These are phyloP conservation scores for Hamamelis virginiana DNA, from an alignment of 164 flowering plant genomes.

Conservation along the genomic window DNA sequence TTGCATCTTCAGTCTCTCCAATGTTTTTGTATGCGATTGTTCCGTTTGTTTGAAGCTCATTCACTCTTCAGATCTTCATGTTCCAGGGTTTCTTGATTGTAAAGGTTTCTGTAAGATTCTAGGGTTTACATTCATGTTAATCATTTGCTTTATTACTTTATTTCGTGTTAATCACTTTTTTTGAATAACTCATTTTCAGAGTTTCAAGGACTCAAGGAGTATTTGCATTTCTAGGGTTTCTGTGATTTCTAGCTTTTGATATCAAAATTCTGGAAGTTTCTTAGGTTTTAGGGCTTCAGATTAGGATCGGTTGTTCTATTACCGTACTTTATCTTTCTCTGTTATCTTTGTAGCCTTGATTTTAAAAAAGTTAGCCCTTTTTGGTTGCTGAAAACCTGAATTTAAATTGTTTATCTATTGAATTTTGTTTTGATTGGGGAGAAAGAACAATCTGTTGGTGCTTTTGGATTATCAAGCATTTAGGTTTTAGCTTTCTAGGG, in stretches of 20 bases:
- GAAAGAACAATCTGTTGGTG: not conserved
- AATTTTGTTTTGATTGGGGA: not conserved
- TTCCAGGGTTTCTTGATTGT: slow-evolving; percentile 1
- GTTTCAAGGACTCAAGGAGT: not conserved
- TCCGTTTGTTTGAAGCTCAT: not conserved
- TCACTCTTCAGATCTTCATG: slow-evolving; percentile 2
- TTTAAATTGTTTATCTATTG: not conserved
- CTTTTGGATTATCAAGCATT: not conserved
- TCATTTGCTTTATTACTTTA: not conserved
- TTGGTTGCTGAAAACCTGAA: not conserved
- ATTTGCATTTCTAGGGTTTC: not conserved
- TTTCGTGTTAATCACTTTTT: not conserved
- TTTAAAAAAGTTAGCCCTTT: not conserved
- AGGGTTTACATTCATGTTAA: not conserved
- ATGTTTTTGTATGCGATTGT: not conserved
- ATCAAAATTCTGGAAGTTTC: not conserved
- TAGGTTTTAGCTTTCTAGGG: not conserved
- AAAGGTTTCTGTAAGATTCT: not conserved
- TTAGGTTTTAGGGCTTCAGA: not conserved
- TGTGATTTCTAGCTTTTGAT: not conserved
- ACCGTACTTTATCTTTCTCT: not conserved
- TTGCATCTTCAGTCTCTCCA: not conserved
- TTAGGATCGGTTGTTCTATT: not conserved
- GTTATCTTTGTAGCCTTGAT: not conserved
- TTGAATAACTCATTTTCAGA: not conserved